A percentile compares a stretch with the other conserved stretches of the same genome.
Conservation (phyloP, 73 alveolate species). For the Stentor coeruleus region DNA sequence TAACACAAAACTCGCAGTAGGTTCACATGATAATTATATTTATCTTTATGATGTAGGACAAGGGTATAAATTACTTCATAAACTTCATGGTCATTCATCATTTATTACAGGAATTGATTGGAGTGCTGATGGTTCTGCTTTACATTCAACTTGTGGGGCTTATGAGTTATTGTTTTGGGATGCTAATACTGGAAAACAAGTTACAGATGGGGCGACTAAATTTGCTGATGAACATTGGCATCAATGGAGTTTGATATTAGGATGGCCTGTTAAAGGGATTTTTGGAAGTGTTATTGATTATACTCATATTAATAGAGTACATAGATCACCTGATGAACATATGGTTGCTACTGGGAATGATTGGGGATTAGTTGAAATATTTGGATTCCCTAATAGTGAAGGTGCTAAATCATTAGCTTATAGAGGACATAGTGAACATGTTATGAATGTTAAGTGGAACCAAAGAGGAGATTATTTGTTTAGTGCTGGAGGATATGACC, state of each 20-base stretch:
- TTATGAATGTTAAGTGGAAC: not conserved
- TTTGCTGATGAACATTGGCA: no score
- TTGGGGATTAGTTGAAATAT: not conserved
- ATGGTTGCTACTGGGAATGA: not conserved
- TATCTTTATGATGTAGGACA: not conserved
- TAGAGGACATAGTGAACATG: not conserved
- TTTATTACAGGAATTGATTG: not conserved
- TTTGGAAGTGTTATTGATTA: not conserved
- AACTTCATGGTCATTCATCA: not conserved
- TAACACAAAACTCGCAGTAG: slow-evolving; percentile 52
- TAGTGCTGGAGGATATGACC: no score
- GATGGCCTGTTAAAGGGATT: not conserved
- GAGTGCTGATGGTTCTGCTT: not conserved
- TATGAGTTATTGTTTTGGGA: not conserved
- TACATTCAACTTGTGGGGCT: not conserved
- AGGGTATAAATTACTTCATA: not conserved
- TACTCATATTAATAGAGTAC: not conserved
- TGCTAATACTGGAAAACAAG: not conserved
- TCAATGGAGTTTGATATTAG: not conserved
- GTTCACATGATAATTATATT: slow-evolving; percentile 62
- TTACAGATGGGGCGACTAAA: not conserved
- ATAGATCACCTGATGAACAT: not conserved
- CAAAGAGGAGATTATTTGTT: not conserved
- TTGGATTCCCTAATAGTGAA: not conserved
- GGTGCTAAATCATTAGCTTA: no score